Evolutionary conservation across 169 alveolate genomes (phyloP), one percentile per base, ranked within the genome.

Genomic region (Cryptosporidium sp.): DNA sequence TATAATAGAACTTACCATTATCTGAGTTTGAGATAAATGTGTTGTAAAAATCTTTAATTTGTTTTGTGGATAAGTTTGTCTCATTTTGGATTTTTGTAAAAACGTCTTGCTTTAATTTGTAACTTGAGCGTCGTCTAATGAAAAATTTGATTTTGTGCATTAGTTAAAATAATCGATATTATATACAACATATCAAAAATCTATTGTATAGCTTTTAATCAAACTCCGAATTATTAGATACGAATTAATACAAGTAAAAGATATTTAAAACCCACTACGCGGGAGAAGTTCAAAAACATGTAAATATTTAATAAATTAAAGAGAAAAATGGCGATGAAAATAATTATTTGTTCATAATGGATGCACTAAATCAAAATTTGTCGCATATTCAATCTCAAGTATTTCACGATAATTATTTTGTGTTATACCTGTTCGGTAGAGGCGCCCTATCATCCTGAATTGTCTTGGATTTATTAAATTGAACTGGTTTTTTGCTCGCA

Each of bases 401-500:
- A 35, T 33, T 31, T 65, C 41, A 65, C 71, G 10, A 18, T 37
- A 65, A 33, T 29, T 65, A 29, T 18, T 65, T 65, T 33, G 71
- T 65, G 21, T 50, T 29, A 39, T 31, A 14, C 37, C 89, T 61
- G 52, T 43, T 61, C 39, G 52, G 62, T 12, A 65, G 7, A 8
- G 73, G 12, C 23, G 37, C 16, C 21, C 23, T 55, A 14, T 59
- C 80, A 2, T 80, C 67, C 68, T 35, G 45, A 41, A 18, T 26
- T 21, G 65, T 59, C 62, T 45, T 26, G 48, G 71, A 67, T n/a
- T 58, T 61, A 33, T 45, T 80, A 26, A 80, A 59, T 45, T 80
- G 89, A 39, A 50, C 80, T 10, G 89, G 89, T 65, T 80, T 80
- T 58, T 67, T 80, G 45, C 80, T 45, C 12, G 89, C 61, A 62